Conservation (phyloP, 768 basidiomycete species). For the Pulveroboletus sp. region DNA sequence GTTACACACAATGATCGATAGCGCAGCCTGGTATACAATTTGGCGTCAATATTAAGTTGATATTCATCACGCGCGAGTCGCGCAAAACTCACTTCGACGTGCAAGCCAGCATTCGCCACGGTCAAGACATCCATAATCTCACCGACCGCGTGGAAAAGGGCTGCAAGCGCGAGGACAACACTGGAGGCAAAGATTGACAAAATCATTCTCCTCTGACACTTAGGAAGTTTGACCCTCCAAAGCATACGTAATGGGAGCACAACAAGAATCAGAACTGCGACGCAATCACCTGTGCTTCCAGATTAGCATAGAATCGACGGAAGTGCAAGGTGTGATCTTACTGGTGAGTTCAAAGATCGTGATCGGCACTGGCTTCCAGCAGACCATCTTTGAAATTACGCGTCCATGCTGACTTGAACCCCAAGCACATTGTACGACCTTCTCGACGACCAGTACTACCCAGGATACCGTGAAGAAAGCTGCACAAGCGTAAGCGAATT, state of each 20-base stretch:
- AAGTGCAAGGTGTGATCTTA: too few species aligned
- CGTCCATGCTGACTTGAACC: too few species aligned
- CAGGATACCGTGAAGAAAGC: neutral
- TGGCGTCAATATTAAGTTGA: too few species aligned
- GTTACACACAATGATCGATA: constrained; percentile 18
- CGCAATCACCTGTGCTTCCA: constrained; percentile 3
- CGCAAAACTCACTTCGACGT: neutral
- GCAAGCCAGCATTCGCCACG: neutral
- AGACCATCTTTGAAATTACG: too few species aligned
- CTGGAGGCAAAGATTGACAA: constrained; percentile 18
- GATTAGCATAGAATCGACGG: too few species aligned
- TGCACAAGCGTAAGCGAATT: neutral
- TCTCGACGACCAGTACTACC: too few species aligned
- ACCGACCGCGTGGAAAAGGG: neutral
- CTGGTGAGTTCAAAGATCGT: too few species aligned
- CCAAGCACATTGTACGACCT: neutral
- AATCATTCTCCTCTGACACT: constrained; percentile 22
- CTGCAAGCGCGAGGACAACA: constrained; percentile 8
- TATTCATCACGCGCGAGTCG: too few species aligned
- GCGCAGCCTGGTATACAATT: constrained; percentile 1
- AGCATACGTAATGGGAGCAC: constrained; percentile 14
- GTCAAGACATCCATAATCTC: neutral
- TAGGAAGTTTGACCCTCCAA: constrained; percentile 18
- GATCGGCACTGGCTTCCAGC: too few species aligned
- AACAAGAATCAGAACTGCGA: constrained; percentile 5